phyloP scores from a whole-genome alignment of 345 rosid genomes.

The Dovyalis caffra region DNA sequence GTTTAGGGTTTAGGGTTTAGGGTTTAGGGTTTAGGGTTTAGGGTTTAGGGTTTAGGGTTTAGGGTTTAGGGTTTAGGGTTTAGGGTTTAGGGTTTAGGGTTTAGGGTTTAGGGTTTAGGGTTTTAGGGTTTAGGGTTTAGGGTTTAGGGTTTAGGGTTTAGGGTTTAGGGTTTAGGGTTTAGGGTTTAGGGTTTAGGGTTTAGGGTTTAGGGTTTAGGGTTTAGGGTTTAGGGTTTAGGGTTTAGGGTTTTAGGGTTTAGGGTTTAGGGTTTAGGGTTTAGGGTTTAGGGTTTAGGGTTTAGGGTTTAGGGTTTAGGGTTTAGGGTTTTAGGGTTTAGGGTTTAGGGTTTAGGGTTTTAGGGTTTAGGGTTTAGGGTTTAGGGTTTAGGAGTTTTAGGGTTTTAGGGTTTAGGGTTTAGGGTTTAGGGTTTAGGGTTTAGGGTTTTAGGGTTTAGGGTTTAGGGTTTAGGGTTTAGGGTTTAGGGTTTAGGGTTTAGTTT shows the following conservation, averaged over 20 bases:
- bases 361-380: too few species aligned
- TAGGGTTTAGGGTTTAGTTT: slow-evolving; percentile 12
- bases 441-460: not conserved
- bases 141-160: slow-evolving; percentile 7
- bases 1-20: not conserved
- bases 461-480: slow-evolving; percentile 16
- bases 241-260: not conserved
- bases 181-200: not conserved
- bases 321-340: not conserved
- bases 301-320: not conserved
- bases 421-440: too few species aligned
- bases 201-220: not conserved
- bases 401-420: too few species aligned
- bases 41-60: slow-evolving; percentile 7
- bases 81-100: slow-evolving; percentile 3
- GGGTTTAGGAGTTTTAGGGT: too few species aligned
- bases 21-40: slow-evolving; percentile 6
- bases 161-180: not conserved
- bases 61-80: not conserved
- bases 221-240: not conserved
- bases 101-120: slow-evolving; percentile 6
- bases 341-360: too few species aligned
- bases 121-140: slow-evolving; percentile 3
- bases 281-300: not conserved
- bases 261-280: not conserved